Evolutionary conservation across 768 basidiomycete genomes (phyloP).

Genomic region (Boletellus ananiceps): DNA sequence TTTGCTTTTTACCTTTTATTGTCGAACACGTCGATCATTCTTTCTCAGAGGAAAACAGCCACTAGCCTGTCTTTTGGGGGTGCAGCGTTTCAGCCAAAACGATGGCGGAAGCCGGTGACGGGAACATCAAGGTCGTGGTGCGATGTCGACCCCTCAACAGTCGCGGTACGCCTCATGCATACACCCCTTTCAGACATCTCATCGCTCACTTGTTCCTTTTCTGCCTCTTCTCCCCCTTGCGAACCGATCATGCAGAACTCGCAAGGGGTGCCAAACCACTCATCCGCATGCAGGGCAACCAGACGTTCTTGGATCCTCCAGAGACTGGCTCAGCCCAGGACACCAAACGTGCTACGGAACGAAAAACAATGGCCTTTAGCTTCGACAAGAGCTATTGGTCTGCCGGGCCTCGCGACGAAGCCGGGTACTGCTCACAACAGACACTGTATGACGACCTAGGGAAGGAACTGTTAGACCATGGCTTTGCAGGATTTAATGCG

Average conservation of each 20-base stretch:
- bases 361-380: conserved; percentile 85
- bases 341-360: conserved; percentile 80
- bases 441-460: conserved; percentile 94
- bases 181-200: background rate
- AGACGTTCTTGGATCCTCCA: conserved; percentile 89
- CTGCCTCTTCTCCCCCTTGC: background rate
- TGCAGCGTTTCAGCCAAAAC: conserved; percentile 19
- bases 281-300: conserved; percentile 92
- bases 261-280: conserved; percentile 90
- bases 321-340: conserved; percentile 65
- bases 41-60: conserved; percentile 10
- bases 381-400: conserved; percentile 99
- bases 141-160: conserved; percentile 96
- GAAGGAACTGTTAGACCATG: conserved; percentile 90
- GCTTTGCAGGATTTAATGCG: conserved; percentile 95
- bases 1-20: conserved; percentile 1
- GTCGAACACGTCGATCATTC: conserved; percentile 5
- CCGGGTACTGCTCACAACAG: conserved; percentile 88
- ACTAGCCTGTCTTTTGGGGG: conserved; percentile 10
- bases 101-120: conserved; percentile 78
- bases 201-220: background rate
- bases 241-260: conserved; percentile 55
- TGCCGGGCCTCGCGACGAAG: conserved; percentile 84
- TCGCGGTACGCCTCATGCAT: conserved; percentile 58
- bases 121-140: conserved; percentile 89